Conservation (phyloP, 768 basidiomycete genomes). For the Rubroboletus satanas region DNA sequence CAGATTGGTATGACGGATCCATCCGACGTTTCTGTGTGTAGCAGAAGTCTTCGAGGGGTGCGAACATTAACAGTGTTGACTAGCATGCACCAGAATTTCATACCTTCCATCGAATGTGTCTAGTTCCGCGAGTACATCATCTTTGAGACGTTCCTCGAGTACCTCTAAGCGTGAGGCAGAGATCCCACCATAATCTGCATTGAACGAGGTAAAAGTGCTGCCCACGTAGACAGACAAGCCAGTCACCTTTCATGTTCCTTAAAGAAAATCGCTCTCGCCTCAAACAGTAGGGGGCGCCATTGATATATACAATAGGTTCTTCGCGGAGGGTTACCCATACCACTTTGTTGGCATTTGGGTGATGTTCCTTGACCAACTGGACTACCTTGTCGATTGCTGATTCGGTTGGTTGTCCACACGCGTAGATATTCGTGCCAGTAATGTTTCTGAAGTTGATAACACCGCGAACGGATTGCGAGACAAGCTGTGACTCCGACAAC, state of each 20-base stretch:
- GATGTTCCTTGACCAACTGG: slow-evolving; percentile 51
- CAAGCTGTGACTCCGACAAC: slow-evolving; percentile 66
- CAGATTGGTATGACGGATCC: slow-evolving; percentile 90
- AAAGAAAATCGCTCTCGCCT: slow-evolving; percentile 82
- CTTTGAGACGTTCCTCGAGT: slow-evolving; percentile 83
- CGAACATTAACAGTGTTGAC: not conserved
- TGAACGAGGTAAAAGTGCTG: not conserved
- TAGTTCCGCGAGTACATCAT: slow-evolving; percentile 84
- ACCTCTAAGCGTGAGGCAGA: slow-evolving; percentile 85
- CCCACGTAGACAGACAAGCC: not conserved
- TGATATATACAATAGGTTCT: slow-evolving; percentile 88
- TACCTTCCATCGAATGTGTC: slow-evolving; percentile 80
- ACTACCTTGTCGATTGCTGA: slow-evolving; percentile 85
- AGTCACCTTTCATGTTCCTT: slow-evolving; percentile 87
- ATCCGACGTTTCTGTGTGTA: slow-evolving; percentile 86
- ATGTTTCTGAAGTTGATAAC: slow-evolving; percentile 92
- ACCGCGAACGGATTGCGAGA: slow-evolving; percentile 75
- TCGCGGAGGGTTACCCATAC: slow-evolving; percentile 94
- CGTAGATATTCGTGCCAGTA: slow-evolving; percentile 77
- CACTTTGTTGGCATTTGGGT: slow-evolving; percentile 59
- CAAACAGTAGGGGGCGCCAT: slow-evolving; percentile 88
- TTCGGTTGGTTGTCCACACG: slow-evolving; percentile 85
- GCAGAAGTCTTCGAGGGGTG: slow-evolving; percentile 52
- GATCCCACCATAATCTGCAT: slow-evolving; percentile 90
- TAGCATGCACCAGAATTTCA: slow-evolving; percentile 7